phyloP scores from a whole-genome alignment of 371 early-diverging fungal genomes.

The Apophysomyces elegans region DNA sequence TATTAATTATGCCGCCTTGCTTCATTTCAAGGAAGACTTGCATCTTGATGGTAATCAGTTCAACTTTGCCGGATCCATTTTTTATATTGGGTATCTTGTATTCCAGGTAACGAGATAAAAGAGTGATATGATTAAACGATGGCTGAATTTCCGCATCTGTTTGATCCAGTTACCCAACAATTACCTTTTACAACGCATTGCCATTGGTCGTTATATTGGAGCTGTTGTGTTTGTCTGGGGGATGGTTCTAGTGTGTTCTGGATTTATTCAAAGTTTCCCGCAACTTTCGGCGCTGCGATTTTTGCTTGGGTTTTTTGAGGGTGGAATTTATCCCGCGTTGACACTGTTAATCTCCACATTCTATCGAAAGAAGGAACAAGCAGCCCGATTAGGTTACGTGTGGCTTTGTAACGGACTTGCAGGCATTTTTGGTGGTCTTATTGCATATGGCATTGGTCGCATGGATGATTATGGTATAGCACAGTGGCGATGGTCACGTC shows the following conservation, averaged over 20 bases:
- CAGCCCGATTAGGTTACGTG: constrained; percentile 9
- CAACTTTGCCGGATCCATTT: constrained; percentile 38
- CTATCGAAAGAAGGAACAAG: constrained; percentile 16
- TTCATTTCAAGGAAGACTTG: constrained; percentile 36
- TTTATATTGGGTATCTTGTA: constrained; percentile 43
- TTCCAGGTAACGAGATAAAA: constrained; percentile 33
- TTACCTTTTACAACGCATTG: background rate
- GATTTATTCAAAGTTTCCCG: constrained; percentile 13
- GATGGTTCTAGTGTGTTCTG: constrained; percentile 5
- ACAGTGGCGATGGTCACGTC: constrained; percentile 41
- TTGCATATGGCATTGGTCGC: constrained; percentile 50
- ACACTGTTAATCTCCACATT: constrained; percentile 5
- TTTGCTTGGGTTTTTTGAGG: constrained; percentile 19
- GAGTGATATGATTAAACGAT: too few species aligned
- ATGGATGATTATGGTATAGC: constrained; percentile 37
- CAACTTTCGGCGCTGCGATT: constrained; percentile 14
- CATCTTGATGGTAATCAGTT: constrained; percentile 32
- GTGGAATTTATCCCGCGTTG: constrained; percentile 10
- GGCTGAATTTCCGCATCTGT: background rate
- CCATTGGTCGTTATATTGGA: constrained; percentile 1
- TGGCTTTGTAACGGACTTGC: constrained; percentile 24
- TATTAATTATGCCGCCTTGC: constrained; percentile 39
- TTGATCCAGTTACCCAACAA: background rate
- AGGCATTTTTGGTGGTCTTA: constrained; percentile 51
- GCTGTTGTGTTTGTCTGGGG: constrained; percentile 23